These are phyloP conservation scores for Hippophae rhamnoides DNA, from an alignment of 306 rosid genomes.

Conservation along the genomic window DNA sequence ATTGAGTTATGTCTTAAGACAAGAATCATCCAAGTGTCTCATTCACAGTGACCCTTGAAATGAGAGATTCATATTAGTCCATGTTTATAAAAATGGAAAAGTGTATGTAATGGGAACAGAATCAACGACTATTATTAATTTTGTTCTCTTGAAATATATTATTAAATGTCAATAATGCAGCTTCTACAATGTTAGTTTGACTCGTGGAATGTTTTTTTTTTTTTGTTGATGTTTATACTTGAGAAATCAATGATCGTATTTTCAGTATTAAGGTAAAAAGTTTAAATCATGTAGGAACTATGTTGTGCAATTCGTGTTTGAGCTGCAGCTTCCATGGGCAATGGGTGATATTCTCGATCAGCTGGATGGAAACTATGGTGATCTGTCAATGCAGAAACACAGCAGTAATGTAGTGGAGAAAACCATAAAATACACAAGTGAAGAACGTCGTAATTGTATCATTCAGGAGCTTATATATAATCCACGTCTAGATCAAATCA, in stretches of 20 bases:
- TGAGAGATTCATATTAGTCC: too few relatives aligned
- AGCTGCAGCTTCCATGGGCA: conserved; percentile 38
- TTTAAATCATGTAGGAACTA: conserved; percentile 37
- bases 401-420: conserved; percentile 55
- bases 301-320: conserved; percentile 48
- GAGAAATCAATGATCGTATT: background rate
- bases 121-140: too few relatives aligned
- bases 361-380: conserved; percentile 36
- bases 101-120: too few relatives aligned
- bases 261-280: conserved; percentile 3
- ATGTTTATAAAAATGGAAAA: too few relatives aligned
- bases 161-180: too few relatives aligned
- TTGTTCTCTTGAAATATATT: too few relatives aligned
- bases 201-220: background rate
- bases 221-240: background rate
- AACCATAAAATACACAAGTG: conserved; percentile 29
- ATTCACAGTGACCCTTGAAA: too few relatives aligned
- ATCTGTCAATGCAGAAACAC: conserved; percentile 42
- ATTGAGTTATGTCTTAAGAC: too few relatives aligned
- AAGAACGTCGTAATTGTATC: conserved; percentile 12
- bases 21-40: too few relatives aligned
- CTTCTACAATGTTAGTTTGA: too few relatives aligned
- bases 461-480: conserved; percentile 30
- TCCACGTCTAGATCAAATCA: conserved; percentile 34
- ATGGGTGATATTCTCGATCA: conserved; percentile 25